Percentiles rank a stretch among this genome's conserved stretches.
Evolutionary conservation across 352 stramenopile species (phyloP).

Genomic region (Phytophthora melonis): DNA sequence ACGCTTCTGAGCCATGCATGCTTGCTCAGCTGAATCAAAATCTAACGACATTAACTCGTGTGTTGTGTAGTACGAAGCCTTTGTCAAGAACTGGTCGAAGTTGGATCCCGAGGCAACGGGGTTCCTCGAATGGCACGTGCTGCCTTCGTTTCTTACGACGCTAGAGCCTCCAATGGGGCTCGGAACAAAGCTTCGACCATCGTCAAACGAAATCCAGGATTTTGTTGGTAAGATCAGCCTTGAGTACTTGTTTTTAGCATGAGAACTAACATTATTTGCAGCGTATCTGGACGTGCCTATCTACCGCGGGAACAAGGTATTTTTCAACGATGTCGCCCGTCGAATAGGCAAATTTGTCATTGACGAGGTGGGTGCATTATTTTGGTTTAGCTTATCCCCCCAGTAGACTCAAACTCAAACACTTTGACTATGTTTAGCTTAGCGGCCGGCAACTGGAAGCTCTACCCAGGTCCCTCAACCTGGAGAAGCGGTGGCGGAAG

Average conservation of each 20-base stretch:
- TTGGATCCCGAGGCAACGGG: conserved; percentile 89
- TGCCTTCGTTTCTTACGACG: conserved; percentile 69
- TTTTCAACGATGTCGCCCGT: conserved; percentile 72
- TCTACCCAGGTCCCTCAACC: conserved; percentile 57
- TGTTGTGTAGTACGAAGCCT: conserved; percentile 74
- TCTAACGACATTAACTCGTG: background rate
- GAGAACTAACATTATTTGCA: conserved; percentile 13
- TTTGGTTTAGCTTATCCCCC: background rate
- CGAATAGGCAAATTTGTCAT: conserved; percentile 69
- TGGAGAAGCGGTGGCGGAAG: conserved; percentile 71
- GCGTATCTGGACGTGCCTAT: conserved; percentile 63
- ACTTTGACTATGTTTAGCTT: conserved; percentile 33
- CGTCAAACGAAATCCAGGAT: conserved; percentile 52
- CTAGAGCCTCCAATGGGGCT: conserved; percentile 81
- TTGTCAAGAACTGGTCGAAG: conserved; percentile 73
- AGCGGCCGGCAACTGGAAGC: conserved; percentile 59
- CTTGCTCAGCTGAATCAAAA: background rate
- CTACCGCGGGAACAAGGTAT: conserved; percentile 69
- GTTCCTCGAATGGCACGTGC: conserved; percentile 76
- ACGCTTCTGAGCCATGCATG: conserved; percentile 14
- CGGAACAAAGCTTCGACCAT: conserved; percentile 41
- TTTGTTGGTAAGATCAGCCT: conserved; percentile 57
- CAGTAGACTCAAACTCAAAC: background rate
- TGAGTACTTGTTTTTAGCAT: background rate
- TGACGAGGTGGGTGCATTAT: conserved; percentile 46